phyloP scores from a whole-genome alignment of 169 alveolate species.

The Plasmodium gaboni region DNA sequence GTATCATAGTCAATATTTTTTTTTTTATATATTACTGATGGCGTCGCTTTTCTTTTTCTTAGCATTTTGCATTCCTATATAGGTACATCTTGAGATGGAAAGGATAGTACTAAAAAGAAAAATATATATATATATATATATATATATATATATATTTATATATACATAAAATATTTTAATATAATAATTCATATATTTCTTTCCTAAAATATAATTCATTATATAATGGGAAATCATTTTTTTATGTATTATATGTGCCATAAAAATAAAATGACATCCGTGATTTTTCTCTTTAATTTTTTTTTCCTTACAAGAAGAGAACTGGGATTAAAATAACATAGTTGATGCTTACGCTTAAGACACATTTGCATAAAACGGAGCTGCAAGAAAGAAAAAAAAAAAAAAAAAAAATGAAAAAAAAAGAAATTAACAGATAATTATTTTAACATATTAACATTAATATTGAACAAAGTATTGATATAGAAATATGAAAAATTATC shows the following conservation, averaged over 20 bases:
- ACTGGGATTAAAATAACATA: conserved; percentile 15
- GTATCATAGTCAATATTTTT: too few relatives aligned
- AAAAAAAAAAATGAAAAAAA: neutral
- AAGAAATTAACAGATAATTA: neutral
- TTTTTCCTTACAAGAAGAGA: conserved; percentile 33
- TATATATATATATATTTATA: neutral
- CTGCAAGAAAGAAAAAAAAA: conserved; percentile 20
- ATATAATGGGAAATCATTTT: too few relatives aligned
- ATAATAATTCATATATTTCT: neutral
- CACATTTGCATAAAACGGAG: conserved; percentile 9
- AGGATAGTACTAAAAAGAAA: conserved; percentile 18
- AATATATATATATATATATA: neutral
- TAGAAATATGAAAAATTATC: too few relatives aligned
- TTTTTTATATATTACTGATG: conserved; percentile 12
- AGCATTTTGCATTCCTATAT: conserved; percentile 46
- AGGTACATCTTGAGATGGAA: conserved; percentile 25
- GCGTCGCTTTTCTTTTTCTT: conserved; percentile 68
- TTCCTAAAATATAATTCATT: neutral
- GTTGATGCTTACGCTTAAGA: conserved; percentile 13
- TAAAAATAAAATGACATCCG: neutral
- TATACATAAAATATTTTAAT: too few relatives aligned
- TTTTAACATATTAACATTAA: too few relatives aligned
- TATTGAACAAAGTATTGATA: too few relatives aligned
- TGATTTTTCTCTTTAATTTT: conserved; percentile 5
- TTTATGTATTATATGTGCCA: neutral